Evolutionary conservation across 2,329 filamentous ascomycete species (phyloP), one percentile per base, ranked within the genome.

Genomic region (Samsoniella hepiali): DNA sequence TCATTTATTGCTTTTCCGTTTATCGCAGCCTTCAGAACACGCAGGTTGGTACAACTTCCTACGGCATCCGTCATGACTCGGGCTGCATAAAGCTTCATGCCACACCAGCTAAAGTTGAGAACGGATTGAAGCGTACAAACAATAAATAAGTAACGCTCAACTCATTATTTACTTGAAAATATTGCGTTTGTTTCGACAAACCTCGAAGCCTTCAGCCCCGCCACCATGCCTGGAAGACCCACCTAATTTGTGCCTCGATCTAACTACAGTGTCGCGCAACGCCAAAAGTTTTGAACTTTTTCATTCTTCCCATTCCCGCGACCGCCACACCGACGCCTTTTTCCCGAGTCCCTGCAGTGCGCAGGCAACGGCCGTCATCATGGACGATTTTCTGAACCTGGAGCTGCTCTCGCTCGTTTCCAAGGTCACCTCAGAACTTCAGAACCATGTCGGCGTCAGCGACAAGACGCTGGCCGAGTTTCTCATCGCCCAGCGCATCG

Each of bases 381-480:
- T 97, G 92, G 93, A 96, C 74, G 94, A 97, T 73, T 84, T 99
- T 69, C 86, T 91, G 75, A 91, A 91, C 70, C 88, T 99, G 73
- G 95, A 99, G 82, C 83, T 96, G 65, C 84, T 99, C 61, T 97
- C 93, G 70, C 88, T 99, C 72, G 93, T 98, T 63, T 95, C 92
- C 58, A 97, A 94, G 76, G 92, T 99, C 70, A 93, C 93, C 15
- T 94, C 91, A 22, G 95, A 99, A 77, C 83, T 99, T 60, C 90
- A 96, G 71, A 99, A 99, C 73, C 91, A 99, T 77, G 78, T 98
- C 65, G 92, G 93, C 63, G 87, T 97, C 70, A 90, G 86, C 74
- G 93, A 99, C 78, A 97, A 96, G 77, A 97, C 92, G 5, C 87
- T 99, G 32, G 93, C 95, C 69, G 95, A 99, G 77, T 99, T 97